phyloP scores from a whole-genome alignment of 2,329 filamentous ascomycete genomes.

The Fusarium camptoceras region DNA sequence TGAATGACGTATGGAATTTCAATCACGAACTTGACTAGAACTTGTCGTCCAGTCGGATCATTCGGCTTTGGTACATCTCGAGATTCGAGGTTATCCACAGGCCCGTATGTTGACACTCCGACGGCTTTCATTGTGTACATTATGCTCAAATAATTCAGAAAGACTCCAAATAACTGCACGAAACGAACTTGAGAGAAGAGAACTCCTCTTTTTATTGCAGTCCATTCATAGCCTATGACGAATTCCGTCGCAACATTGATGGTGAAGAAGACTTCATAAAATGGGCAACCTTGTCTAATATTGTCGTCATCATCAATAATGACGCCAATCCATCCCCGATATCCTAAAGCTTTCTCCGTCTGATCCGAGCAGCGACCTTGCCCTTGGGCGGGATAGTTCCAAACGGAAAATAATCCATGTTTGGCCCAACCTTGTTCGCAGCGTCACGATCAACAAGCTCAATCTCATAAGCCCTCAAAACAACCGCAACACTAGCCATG shows the following conservation, averaged over 20 bases:
- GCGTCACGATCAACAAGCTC: slow-evolving; percentile 38
- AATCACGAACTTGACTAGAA: not conserved
- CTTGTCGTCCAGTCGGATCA: not conserved
- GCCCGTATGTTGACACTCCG: not conserved
- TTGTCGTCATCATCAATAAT: not conserved
- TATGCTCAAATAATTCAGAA: no score
- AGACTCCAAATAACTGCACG: not conserved
- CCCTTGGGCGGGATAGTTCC: slow-evolving; percentile 41
- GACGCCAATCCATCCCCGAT: no score
- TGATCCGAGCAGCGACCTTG: slow-evolving; percentile 22
- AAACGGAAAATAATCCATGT: slow-evolving; percentile 43
- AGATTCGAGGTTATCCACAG: not conserved
- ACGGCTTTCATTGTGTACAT: slow-evolving; percentile 4
- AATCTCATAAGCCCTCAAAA: slow-evolving; percentile 50
- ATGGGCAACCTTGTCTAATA: not conserved
- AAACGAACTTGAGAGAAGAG: not conserved
- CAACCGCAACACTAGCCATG: slow-evolving; percentile 47
- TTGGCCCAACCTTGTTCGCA: slow-evolving; percentile 18
- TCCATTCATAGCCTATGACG: no score
- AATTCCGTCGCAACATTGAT: no score
- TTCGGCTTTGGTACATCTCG: not conserved
- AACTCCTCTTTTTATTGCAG: not conserved
- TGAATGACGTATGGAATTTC: not conserved
- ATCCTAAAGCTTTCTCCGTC: slow-evolving; percentile 23
- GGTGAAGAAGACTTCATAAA: not conserved